These are phyloP conservation scores for Termitomyces sp. DNA, from an alignment of 768 basidiomycete species.

Conservation along the genomic window DNA sequence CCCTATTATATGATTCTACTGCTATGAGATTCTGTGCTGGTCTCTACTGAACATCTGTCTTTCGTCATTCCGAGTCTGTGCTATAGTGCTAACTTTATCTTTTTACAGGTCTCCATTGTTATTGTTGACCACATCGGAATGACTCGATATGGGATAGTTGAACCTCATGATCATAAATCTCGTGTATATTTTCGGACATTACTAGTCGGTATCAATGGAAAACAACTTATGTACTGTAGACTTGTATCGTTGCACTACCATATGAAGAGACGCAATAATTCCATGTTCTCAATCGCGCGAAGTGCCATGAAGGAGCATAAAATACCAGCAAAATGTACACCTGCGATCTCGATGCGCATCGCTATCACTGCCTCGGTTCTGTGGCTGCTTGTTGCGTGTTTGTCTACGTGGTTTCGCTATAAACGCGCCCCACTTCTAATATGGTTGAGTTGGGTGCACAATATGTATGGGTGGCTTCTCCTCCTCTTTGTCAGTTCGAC, in stretches of 20 bases:
- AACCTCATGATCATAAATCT: not conserved
- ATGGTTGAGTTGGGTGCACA: too few relatives aligned
- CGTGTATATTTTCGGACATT: not conserved
- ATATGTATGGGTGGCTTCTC: too few relatives aligned
- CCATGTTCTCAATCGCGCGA: not conserved
- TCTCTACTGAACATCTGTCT: not conserved
- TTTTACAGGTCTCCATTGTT: not conserved
- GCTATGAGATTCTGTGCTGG: conserved; percentile 19
- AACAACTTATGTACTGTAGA: not conserved
- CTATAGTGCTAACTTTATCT: not conserved
- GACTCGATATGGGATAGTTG: not conserved
- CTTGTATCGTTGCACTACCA: not conserved
- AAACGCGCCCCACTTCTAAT: not conserved
- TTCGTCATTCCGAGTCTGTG: not conserved
- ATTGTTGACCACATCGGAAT: not conserved
- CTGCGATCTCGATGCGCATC: too few relatives aligned
- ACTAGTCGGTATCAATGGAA: not conserved
- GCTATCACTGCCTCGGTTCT: too few relatives aligned
- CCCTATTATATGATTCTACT: conserved; percentile 53
- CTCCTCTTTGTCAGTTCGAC: too few relatives aligned
- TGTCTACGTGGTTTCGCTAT: not conserved
- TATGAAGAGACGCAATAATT: not conserved
- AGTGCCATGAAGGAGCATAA: too few relatives aligned
- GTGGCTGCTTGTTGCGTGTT: not conserved
- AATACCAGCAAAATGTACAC: too few relatives aligned